phyloP scores from a whole-genome alignment of 139 green algal genomes.

The Chlorella sp. region DNA sequence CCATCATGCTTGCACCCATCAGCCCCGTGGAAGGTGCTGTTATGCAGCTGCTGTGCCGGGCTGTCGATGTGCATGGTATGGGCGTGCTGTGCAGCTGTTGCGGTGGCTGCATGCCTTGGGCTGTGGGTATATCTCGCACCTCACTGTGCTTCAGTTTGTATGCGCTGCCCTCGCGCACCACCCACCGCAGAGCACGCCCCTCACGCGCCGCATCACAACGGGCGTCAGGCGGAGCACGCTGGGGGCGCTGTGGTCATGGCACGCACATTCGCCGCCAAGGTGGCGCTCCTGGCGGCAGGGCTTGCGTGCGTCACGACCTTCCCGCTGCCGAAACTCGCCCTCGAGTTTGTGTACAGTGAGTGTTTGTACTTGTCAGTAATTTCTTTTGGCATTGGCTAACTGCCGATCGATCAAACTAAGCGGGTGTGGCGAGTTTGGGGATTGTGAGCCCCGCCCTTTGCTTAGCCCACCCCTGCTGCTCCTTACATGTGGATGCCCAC shows the following conservation, averaged over 20 bases:
- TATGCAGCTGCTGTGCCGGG: too few relatives aligned
- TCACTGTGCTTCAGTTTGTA: too few relatives aligned
- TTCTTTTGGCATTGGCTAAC: conserved; percentile 6
- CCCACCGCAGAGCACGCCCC: not conserved
- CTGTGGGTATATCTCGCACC: too few relatives aligned
- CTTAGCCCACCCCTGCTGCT: too few relatives aligned
- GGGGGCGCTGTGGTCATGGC: conserved; percentile 4
- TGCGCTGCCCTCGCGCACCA: too few relatives aligned
- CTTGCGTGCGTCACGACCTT: not conserved
- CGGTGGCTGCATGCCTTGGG: not conserved
- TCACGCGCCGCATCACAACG: not conserved
- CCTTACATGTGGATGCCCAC: too few relatives aligned
- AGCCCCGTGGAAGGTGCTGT: conserved; percentile 8
- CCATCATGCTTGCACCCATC: conserved; percentile 38
- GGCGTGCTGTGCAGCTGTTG: not conserved
- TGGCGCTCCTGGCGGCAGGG: not conserved
- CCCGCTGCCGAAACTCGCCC: not conserved
- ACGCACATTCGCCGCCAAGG: conserved; percentile 6
- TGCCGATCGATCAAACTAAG: too few relatives aligned
- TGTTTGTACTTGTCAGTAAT: too few relatives aligned
- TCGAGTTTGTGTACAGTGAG: conserved; percentile 19
- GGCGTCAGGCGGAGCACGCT: conserved; percentile 16
- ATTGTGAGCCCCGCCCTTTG: too few relatives aligned
- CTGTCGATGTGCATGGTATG: too few relatives aligned
- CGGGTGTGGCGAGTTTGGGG: too few relatives aligned